Evolutionary conservation across 495 filamentous ascomycete species (phyloP).

Genomic region (Aspergillus bertholletiae): DNA sequence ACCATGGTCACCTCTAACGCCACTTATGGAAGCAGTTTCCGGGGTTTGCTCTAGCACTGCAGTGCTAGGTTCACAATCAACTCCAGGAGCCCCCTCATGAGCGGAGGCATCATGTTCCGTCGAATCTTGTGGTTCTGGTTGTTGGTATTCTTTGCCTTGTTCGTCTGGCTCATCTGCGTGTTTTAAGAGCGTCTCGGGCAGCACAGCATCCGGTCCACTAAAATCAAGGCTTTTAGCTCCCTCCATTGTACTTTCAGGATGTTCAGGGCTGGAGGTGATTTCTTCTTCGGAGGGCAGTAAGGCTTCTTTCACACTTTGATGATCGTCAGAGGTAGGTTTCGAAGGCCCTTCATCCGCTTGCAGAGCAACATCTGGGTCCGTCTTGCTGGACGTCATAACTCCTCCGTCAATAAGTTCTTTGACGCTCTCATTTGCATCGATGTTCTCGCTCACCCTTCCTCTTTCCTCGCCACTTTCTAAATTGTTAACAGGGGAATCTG

Average conservation of each 20-base stretch:
- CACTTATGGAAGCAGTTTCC: not conserved
- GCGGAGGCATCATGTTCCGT: not conserved
- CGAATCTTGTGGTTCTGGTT: not conserved
- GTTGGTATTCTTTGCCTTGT: not conserved
- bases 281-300: not conserved
- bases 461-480: conserved; percentile 33
- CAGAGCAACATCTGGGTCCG: not conserved
- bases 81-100: not conserved
- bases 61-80: not conserved
- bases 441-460: conserved; percentile 32
- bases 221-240: not conserved
- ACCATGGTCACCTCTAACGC: not conserved
- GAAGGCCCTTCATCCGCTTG: not conserved
- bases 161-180: not conserved
- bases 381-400: not conserved
- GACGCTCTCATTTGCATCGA: conserved; percentile 3
- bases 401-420: not conserved
- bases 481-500: conserved; percentile 28
- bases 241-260: not conserved
- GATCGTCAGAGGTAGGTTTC: not conserved
- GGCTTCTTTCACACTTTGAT: not conserved
- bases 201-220: not conserved
- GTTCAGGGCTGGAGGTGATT: not conserved
- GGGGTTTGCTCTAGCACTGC: not conserved
- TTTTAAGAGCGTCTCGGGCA: not conserved